Evolutionary conservation across 805 yeast species (phyloP).

Genomic region (Metschnikowia drakensbergensis): DNA sequence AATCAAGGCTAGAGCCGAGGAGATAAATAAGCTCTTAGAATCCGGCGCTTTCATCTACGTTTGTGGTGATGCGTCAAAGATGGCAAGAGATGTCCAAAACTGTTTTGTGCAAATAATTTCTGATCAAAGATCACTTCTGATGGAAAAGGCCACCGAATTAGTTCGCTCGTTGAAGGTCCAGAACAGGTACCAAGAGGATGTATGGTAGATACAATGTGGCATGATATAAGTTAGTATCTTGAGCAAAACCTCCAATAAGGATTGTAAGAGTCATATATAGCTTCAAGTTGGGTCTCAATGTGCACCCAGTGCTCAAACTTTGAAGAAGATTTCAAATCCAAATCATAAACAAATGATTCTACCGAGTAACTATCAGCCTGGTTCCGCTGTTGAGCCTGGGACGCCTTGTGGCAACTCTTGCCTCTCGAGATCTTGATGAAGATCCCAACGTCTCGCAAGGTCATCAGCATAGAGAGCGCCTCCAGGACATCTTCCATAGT

Average conservation of each 20-base stretch:
- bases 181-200: conserved; percentile 95
- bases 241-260: conserved; percentile 6
- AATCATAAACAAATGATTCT: conserved; percentile 41
- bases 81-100: conserved; percentile 91
- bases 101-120: conserved; percentile 62
- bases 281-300: conserved; percentile 35
- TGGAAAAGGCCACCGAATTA: conserved; percentile 69
- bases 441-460: conserved; percentile 55
- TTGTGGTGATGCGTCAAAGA: conserved; percentile 93
- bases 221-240: not conserved
- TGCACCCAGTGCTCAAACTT: conserved; percentile 46
- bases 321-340: conserved; percentile 44
- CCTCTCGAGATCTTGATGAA: conserved; percentile 33
- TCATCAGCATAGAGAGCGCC: conserved; percentile 44
- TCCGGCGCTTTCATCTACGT: conserved; percentile 87
- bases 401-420: not conserved
- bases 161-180: conserved; percentile 75
- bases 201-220: conserved; percentile 56
- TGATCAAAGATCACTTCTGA: conserved; percentile 57
- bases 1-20: conserved; percentile 49
- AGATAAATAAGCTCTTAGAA: conserved; percentile 50
- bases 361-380: conserved; percentile 12
- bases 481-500: conserved; percentile 37
- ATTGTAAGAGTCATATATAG: conserved; percentile 7
- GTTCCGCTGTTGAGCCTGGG: not conserved